Conservation (phyloP, 106 monocot species). For the Phalaenopsis aphrodite region DNA sequence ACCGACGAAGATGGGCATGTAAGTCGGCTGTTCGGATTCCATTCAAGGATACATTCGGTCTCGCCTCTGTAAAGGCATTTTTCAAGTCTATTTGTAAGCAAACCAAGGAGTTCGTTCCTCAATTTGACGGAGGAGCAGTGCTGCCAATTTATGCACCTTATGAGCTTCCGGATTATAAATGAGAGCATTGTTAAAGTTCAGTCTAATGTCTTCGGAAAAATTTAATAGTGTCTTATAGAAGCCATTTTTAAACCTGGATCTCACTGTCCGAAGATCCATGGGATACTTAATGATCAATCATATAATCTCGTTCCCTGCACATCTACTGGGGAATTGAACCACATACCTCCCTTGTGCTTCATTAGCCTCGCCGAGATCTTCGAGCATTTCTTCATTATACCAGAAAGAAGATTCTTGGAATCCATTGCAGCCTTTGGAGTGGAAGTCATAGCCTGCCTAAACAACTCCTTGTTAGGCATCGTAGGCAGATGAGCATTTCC, state of each 20-base stretch:
- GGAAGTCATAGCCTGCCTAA: background rate
- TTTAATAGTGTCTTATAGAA: constrained; percentile 39
- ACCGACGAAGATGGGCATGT: no score
- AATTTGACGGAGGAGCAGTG: constrained; percentile 37
- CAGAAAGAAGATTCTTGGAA: constrained; percentile 22
- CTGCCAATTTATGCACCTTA: constrained; percentile 50
- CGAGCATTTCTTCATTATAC: constrained; percentile 59
- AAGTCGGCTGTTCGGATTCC: no score
- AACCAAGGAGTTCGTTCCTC: constrained; percentile 12
- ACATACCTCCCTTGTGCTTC: constrained; percentile 54
- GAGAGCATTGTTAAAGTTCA: constrained; percentile 88
- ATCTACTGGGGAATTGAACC: constrained; percentile 81
- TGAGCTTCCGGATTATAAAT: constrained; percentile 66
- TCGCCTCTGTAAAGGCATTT: no score
- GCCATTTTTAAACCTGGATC: constrained; percentile 28
- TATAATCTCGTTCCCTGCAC: constrained; percentile 50
- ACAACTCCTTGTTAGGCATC: no score
- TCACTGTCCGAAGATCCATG: constrained; percentile 94
- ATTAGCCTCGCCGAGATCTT: constrained; percentile 58
- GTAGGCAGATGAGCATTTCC: no score
- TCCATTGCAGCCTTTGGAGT: background rate
- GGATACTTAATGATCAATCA: constrained; percentile 75
- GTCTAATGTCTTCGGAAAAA: constrained; percentile 50
- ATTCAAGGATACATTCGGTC: no score
- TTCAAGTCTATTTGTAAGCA: no score